Evolutionary conservation across 2,329 filamentous ascomycete species (phyloP), one percentile per base, ranked within the genome.

Genomic region (Dothiorella sarmentorum): DNA sequence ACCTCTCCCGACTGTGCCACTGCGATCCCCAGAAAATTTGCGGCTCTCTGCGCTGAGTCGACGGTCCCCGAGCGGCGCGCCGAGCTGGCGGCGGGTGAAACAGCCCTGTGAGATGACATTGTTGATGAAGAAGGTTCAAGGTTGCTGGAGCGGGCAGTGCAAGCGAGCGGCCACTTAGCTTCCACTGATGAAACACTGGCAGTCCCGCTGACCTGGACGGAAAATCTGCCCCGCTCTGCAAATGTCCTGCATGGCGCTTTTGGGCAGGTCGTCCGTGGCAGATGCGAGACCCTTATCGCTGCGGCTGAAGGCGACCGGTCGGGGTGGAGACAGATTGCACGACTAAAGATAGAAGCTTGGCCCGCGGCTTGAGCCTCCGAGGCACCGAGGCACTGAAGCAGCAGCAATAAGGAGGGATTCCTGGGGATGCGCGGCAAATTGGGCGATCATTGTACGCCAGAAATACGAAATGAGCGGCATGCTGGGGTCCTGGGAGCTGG

Each of bases 321-420:
- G n/a, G n/a, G n/a, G n/a, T n/a, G n/a, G n/a, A n/a, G n/a, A n/a
- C n/a, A n/a, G n/a, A n/a, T n/a, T n/a, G n/a, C n/a, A n/a, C n/a
- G n/a, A 10, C 47, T 51, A 51, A 51, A 51, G 47, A 51, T 51
- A 51, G 47, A 51, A 31, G 47, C 47, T 38, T 51, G 47, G 47
- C 47, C 47, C 44, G 44, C 44, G 27, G 44, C 44, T 51, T 40
- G 49, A 53, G 49, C 49, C 49, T 27, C 49, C 40, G 49, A 15
- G 18, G n/a, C n/a, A n/a, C n/a, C n/a, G n/a, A n/a, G n/a, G n/a
- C n/a, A n/a, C n/a, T n/a, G n/a, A n/a, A n/a, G 18, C 33, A 52
- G 40, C 49, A 26, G 49, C 49, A 27, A 38, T 40, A 37, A 52
- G 49, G 49, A 52, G 49, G 29, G 47, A 37, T 26, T 52, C 47